Percentiles rank a stretch among this genome's conserved stretches.
phyloP scores from a whole-genome alignment of 176 grass and related monocot species.

The Lolium perenne region DNA sequence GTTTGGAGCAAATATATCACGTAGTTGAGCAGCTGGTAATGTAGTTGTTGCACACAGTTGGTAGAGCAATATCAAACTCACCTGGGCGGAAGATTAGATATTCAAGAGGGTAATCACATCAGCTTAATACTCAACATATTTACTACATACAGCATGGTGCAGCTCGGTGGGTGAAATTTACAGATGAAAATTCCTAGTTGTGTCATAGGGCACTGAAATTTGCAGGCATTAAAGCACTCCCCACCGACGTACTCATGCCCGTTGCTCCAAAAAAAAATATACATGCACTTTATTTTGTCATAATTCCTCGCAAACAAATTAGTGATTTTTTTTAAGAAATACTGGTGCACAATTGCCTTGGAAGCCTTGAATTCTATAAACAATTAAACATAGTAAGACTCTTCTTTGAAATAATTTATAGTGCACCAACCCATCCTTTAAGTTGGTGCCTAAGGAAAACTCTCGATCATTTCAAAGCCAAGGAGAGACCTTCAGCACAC shows the following conservation, averaged over 20 bases:
- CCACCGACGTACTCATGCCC: not conserved
- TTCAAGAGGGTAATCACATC: not conserved
- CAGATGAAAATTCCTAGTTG: not conserved
- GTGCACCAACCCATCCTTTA: no score
- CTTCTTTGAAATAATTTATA: constrained; percentile 6
- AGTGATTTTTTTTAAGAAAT: not conserved
- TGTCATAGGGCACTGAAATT: constrained; percentile 22
- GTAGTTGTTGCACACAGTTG: not conserved
- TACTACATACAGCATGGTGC: not conserved
- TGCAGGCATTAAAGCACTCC: not conserved
- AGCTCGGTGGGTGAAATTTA: not conserved
- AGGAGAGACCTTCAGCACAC: constrained; percentile 1
- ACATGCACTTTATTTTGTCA: not conserved
- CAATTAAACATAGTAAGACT: not conserved
- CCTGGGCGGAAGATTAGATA: not conserved
- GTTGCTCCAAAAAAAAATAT: not conserved
- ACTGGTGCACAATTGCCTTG: not conserved
- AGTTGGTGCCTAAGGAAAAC: no score
- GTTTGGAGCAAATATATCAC: constrained; percentile 16
- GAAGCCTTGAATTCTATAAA: not conserved
- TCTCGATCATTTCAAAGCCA: not conserved
- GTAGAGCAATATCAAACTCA: not conserved
- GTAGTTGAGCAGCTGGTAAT: not conserved
- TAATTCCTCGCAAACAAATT: not conserved
- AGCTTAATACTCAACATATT: constrained; percentile 9